phyloP scores from a whole-genome alignment of 176 grass and related monocot species.

The bread wheat (Triticum aestivum) region IWGSC_CS_RefSeq_v2.1 NC_057798.1:428818827-428819326 shows the following conservation, averaged over 20 bases:
- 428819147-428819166: background rate
- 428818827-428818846: background rate
- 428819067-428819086: background rate
- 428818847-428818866: background rate
- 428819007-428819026: slow-evolving; percentile 12
- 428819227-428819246: background rate
- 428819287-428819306: background rate
- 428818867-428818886: background rate
- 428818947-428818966: slow-evolving; percentile 33
- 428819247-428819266: slow-evolving; percentile 53
- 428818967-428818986: slow-evolving; percentile 39
- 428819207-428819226: background rate
- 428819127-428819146: slow-evolving; percentile 32
- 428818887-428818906: slow-evolving; percentile 40
- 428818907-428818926: slow-evolving; percentile 45
- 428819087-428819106: background rate
- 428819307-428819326: slow-evolving; percentile 13
- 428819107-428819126: slow-evolving; percentile 34
- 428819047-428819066: too few species aligned
- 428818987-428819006: slow-evolving; percentile 44
- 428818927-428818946: slow-evolving; percentile 48
- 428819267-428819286: slow-evolving; percentile 29
- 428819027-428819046: background rate
- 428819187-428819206: background rate
- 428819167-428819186: background rate